Conservation (phyloP, 2,329 filamentous ascomycete genomes). For the Aureobasidium sp. region DNA sequence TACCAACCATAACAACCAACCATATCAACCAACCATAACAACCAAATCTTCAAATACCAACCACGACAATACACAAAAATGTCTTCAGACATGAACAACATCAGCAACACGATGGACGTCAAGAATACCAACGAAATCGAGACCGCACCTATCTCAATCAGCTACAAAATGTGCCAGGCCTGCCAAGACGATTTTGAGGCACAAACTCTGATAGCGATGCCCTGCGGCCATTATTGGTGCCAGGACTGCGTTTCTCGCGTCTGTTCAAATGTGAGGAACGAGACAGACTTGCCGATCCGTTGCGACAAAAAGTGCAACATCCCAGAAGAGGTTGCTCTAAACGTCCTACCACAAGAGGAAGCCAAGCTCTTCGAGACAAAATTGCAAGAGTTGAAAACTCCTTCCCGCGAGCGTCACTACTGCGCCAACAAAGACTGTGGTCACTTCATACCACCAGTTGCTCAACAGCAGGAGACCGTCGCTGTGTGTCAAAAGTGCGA, state of each 20-base stretch:
- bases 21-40: too few species aligned
- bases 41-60: too few species aligned
- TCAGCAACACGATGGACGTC: too few species aligned
- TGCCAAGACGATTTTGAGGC: background rate
- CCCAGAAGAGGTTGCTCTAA: background rate
- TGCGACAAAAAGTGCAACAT: background rate
- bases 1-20: too few species aligned
- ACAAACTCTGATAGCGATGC: background rate
- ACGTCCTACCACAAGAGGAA: background rate
- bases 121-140: background rate
- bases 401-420: background rate
- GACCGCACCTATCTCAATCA: background rate
- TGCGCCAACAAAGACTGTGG: background rate
- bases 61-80: background rate
- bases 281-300: background rate
- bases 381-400: background rate
- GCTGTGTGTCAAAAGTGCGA: background rate
- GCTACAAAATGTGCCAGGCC: background rate
- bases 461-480: too few species aligned
- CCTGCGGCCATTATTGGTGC: background rate
- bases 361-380: background rate
- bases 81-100: background rate
- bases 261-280: background rate
- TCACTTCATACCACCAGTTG: background rate
- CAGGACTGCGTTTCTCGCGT: background rate